Base-by-base conservation (phyloP, 2,329 filamentous ascomycete species). In the Pseudogymnoascus sp. region DNA sequence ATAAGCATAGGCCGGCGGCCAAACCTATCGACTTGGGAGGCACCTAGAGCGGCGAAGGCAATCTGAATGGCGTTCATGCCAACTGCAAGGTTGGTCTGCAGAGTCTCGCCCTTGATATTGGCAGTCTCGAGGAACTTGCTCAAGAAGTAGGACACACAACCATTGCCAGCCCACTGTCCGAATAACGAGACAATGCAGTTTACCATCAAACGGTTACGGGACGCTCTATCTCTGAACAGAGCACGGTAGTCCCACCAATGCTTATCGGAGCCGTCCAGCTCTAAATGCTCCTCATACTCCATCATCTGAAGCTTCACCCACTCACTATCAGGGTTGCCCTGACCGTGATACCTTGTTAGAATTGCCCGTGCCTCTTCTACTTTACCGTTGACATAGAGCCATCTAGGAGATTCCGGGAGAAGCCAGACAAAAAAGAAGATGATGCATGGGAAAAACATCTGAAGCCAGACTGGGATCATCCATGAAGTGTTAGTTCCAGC, bases 401-500 rank as follows among this genome's bases (percentile, higher is more conserved):
- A 87, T 63, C 85, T 74, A 1, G 86, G 86, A 2, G 82, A 85
- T 68, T 88, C 85, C 0, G 86, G 85, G 0, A 87, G 74, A 66
- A 85, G 78, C 63, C 79, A 83, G 3, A 80, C 76, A 21, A 77
- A 76, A 11, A 79, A 24, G 7, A 79, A 74, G 47, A 85, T 79
- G 26, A 84, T 67, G 1, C 72, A 72, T 3, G 77, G 72, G 50
- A 77, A 79, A 62, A 80, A 72, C 56, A 78, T 67, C 65, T 81
- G 79, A 4, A 79, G 68, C 75, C 80, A 81, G 31, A 84, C 74
- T 1, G 83, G 81, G 14, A 85, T 76, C 44, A 78, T 76, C 83
- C 83, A 86, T 4, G 62, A 63, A 4, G 75, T 74, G 29, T 56
- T 56, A 3, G 67, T 62, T 2, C 66, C 69, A 1, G 74, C 69